Percentiles rank a stretch among this genome's conserved stretches.
Conservation (phyloP, 2,329 filamentous ascomycete genomes). For the Fusarium papillatum region DNA sequence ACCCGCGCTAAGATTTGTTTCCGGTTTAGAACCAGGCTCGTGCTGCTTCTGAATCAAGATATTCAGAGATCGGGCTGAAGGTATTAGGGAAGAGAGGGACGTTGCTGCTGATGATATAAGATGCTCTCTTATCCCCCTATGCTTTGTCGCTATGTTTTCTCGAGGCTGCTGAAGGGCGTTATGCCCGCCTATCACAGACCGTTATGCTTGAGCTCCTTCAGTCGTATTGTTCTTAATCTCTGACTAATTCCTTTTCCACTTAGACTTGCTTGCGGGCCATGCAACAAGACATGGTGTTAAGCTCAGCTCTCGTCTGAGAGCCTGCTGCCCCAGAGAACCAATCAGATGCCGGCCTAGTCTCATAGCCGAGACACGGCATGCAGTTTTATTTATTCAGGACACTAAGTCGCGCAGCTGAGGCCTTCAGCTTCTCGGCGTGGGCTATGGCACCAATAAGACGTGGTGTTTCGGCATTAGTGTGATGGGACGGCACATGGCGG, state of each 20-base stretch:
- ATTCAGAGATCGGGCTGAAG: neutral
- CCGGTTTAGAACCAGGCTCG: neutral
- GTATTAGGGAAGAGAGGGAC: neutral
- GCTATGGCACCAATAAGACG: neutral
- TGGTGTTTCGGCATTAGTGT: neutral
- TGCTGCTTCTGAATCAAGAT: neutral
- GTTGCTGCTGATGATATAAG: rapidly evolving
- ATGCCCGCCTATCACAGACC: neutral
- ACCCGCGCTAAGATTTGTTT: neutral
- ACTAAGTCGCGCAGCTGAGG: neutral
- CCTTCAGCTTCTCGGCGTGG: neutral
- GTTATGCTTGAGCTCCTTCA: neutral
- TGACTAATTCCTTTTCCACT: neutral
- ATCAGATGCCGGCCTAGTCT: neutral
- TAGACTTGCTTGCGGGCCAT: neutral
- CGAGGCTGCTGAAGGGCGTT: neutral
- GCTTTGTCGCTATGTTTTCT: neutral
- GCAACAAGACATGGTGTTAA: neutral
- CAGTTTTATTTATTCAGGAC: neutral
- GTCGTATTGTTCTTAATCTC: neutral
- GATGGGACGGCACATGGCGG: neutral
- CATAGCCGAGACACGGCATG: neutral
- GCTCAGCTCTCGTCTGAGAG: neutral
- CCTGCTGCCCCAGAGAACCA: neutral
- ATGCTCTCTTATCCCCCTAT: neutral